A percentile compares a stretch with the other conserved stretches of the same genome.
phyloP scores from a whole-genome alignment of 257 asterid genomes.

The Solanum appendiculatum region DNA sequence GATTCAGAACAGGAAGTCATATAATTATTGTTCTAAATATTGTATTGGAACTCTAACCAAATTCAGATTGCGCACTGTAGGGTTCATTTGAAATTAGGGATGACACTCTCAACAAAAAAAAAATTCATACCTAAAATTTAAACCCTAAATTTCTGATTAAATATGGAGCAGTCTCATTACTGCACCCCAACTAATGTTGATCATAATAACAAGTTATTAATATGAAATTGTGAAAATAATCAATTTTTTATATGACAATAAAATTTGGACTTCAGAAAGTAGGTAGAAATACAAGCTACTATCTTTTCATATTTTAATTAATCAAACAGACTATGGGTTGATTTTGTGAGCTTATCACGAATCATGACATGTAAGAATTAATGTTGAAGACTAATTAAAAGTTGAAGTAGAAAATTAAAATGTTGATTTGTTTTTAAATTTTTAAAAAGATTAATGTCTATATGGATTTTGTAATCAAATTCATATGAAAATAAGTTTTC shows the following conservation, averaged over 20 bases:
- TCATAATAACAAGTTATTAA: not conserved
- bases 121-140: accelerated
- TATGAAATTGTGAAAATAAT: not conserved
- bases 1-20: not conserved
- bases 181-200: not conserved
- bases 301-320: not conserved
- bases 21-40: not conserved
- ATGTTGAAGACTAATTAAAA: not conserved
- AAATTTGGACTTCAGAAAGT: not conserved
- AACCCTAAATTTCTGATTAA: too few species aligned
- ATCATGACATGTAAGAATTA: not conserved
- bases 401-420: not conserved
- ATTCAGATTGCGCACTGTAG: too few species aligned
- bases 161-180: accelerated
- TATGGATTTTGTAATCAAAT: not conserved
- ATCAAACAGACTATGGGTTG: not conserved
- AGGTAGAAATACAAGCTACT: not conserved
- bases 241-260: not conserved
- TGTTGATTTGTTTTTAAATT: not conserved
- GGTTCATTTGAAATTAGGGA: accelerated
- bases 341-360: not conserved
- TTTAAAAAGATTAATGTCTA: not conserved
- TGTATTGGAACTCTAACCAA: not conserved
- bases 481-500: not conserved
- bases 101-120: accelerated